Evolutionary conservation across 768 basidiomycete species (phyloP).

Genomic region (Termitomyces bulborhizus): DNA sequence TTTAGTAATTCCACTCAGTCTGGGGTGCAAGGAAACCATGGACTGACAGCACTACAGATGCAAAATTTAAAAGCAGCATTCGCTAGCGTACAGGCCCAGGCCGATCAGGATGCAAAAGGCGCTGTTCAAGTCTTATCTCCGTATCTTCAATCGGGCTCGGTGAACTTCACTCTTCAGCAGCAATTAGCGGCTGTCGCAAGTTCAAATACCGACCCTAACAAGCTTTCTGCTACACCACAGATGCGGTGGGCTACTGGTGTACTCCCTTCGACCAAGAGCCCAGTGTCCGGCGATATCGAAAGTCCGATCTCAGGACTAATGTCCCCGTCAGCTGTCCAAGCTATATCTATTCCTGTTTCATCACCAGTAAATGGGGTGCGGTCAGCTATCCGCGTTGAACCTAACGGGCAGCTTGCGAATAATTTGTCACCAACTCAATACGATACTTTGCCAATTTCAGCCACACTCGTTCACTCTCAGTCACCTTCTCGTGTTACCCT

Average conservation of each 20-base stretch:
- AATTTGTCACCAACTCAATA: constrained; percentile 5
- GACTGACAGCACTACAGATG: neutral
- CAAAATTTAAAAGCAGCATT: neutral
- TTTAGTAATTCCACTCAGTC: neutral
- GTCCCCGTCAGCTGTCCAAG: neutral
- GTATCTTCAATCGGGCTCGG: neutral
- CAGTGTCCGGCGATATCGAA: neutral
- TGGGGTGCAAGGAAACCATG: neutral
- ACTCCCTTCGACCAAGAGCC: neutral
- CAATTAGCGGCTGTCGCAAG: neutral
- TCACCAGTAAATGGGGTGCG: neutral
- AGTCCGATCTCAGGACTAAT: neutral
- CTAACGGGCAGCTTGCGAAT: neutral
- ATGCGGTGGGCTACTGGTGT: neutral
- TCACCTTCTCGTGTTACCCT: constrained; percentile 44
- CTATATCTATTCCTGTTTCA: neutral
- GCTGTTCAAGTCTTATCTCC: neutral
- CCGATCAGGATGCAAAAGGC: neutral
- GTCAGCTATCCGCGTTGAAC: neutral
- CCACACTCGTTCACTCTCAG: constrained; percentile 33
- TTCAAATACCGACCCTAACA: neutral
- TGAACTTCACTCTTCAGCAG: neutral
- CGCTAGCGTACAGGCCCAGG: neutral
- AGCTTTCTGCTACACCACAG: neutral
- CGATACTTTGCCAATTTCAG: constrained; percentile 34